Base-by-base conservation (phyloP, 2,329 filamentous ascomycete species). In the Stagonosporopsis vannaccii region DNA sequence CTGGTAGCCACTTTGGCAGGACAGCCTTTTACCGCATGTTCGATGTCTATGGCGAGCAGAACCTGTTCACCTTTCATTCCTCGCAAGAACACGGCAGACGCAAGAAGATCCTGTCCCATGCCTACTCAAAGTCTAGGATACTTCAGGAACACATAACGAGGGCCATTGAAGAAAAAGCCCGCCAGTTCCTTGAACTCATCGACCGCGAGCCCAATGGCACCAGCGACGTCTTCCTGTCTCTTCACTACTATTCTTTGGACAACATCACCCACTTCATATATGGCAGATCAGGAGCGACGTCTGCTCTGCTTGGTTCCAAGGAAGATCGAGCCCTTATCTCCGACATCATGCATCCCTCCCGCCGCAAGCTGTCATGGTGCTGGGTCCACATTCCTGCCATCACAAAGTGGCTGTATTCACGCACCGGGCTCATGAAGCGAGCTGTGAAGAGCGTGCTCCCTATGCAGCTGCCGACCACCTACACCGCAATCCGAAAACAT, bases 181-280 rank as follows among this genome's bases (percentile, higher is more conserved):
- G 17, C 11, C 42, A 45, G 20, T 45, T 35, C 30, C 6, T 45
- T 11, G 23, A 45, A 7, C 19, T 45, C 28, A 45, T 45, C 12
- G 42, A 45, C 5, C 8, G 11, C 19, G 30, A 35, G 20, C 28
- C 19, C 8, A 45, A 33, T n/a, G 28, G 30, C 9, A 33, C 17
- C 17, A 33, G 30, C 42, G 42, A 45, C 19, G 35, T 45, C 42
- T 45, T 45, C 19, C 19, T 35, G 12, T 23, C 28, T 25, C 30
- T 45, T 22, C 42, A 45, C 15, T 45, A 45, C 42, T 45, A 35
- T 17, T 45, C 42, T 35, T 35, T 45, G 13, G 42, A 45, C 19
- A 35, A 35, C 42, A 45, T 45, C 19, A 45, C 42, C 28, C 42
- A 45, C 30, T 45, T 45, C 17, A 35, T 45, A 35, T 45, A 45